Conservation (phyloP, 2,329 filamentous ascomycete genomes). For the Albifimbria verrucaria region DNA sequence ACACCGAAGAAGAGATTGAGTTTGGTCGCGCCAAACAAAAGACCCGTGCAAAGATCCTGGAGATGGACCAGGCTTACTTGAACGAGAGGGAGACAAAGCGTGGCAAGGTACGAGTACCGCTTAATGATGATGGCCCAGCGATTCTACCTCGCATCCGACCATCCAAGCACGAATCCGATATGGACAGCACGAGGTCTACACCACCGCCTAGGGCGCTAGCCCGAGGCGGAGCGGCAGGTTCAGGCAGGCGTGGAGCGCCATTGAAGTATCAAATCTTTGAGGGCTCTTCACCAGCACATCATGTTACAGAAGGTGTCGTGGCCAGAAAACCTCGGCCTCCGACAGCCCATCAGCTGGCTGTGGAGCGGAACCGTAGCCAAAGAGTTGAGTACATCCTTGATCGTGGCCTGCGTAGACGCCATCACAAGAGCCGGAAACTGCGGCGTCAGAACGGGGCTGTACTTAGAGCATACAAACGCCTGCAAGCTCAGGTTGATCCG, state of each 20-base stretch:
- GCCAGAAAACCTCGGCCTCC: conserved; percentile 67
- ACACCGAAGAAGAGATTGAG: conserved; percentile 64
- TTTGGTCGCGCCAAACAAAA: conserved; percentile 73
- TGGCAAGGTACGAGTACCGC: conserved; percentile 36
- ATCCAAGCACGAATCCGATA: conserved; percentile 54
- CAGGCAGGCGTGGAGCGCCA: conserved; percentile 39
- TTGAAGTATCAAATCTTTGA: conserved; percentile 61
- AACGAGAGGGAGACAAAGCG: conserved; percentile 59
- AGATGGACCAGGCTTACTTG: conserved; percentile 69
- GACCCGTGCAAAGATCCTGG: conserved; percentile 71
- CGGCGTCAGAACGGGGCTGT: conserved; percentile 65
- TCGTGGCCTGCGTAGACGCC: conserved; percentile 64
- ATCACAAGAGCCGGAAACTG: conserved; percentile 59
- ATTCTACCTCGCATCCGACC: conserved; percentile 62
- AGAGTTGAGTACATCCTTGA: conserved; percentile 81
- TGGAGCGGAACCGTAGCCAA: conserved; percentile 73
- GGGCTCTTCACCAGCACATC: conserved; percentile 56
- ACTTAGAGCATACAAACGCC: conserved; percentile 62
- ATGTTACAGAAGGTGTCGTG: conserved; percentile 52
- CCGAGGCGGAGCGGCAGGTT: conserved; percentile 19
- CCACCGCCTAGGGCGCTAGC: conserved; percentile 33
- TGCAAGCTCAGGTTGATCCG: conserved; percentile 51
- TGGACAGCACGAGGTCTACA: conserved; percentile 42
- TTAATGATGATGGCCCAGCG: conserved; percentile 52
- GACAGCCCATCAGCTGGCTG: conserved; percentile 77